A percentile compares a stretch with the other conserved stretches of the same genome.
phyloP scores from a whole-genome alignment of 306 rosid species.

The Pueraria montana region DNA sequence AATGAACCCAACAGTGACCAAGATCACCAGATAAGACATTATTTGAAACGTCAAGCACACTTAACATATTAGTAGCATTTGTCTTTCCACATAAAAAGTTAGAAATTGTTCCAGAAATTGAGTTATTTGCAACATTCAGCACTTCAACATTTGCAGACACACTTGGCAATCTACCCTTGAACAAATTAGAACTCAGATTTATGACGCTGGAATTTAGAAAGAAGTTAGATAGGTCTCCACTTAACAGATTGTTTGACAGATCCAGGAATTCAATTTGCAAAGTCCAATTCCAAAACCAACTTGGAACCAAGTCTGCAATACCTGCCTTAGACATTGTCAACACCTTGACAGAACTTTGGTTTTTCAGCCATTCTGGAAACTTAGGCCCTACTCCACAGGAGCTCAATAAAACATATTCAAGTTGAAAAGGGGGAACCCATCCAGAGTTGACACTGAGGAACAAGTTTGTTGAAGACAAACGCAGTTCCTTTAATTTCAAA shows the following conservation, averaged over 20 bases:
- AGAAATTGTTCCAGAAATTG: slow-evolving; percentile 46
- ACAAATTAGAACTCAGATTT: slow-evolving; percentile 44
- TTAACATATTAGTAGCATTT: slow-evolving; percentile 31
- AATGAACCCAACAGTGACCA: slow-evolving; percentile 46
- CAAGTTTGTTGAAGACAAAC: slow-evolving; percentile 48
- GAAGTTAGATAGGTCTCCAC: slow-evolving; percentile 42
- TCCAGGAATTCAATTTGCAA: slow-evolving; percentile 35
- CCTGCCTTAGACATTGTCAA: slow-evolving; percentile 47
- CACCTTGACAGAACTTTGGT: background rate
- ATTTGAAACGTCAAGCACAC: slow-evolving; percentile 44
- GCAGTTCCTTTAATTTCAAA: slow-evolving; percentile 19
- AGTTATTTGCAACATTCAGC: slow-evolving; percentile 45
- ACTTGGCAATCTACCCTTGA: slow-evolving; percentile 44
- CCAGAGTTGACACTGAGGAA: slow-evolving; percentile 41
- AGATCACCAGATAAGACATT: slow-evolving; percentile 47
- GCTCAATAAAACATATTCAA: slow-evolving; percentile 16
- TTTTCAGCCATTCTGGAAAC: slow-evolving; percentile 56
- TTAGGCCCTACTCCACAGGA: slow-evolving; percentile 48
- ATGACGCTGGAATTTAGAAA: slow-evolving; percentile 41
- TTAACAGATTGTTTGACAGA: slow-evolving; percentile 47
- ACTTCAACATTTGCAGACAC: slow-evolving; percentile 42
- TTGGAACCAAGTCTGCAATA: slow-evolving; percentile 46
- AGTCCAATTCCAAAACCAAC: slow-evolving; percentile 56
- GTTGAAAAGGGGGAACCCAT: slow-evolving; percentile 55
- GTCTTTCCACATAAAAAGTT: slow-evolving; percentile 31